Conservation (phyloP, 2,329 filamentous ascomycete species). For the Trichophyton equinum region DNA sequence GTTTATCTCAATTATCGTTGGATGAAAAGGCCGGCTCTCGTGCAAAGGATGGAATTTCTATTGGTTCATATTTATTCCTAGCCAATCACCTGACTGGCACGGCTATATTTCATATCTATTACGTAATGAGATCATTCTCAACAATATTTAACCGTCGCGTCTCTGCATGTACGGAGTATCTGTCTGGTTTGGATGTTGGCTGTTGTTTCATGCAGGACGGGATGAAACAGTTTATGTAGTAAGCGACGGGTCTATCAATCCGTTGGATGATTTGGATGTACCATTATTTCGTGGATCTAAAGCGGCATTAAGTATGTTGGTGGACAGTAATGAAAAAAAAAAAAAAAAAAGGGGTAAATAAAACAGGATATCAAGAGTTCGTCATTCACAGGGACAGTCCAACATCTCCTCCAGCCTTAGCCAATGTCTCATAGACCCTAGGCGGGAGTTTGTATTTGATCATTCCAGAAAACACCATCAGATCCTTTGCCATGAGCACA, state of each 20-base stretch:
- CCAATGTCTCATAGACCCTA: conserved; percentile 76
- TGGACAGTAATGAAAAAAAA: not conserved
- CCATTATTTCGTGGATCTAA: not conserved
- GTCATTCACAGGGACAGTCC: conserved; percentile 21
- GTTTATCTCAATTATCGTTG: not conserved
- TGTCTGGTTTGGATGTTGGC: not conserved
- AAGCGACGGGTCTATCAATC: not conserved
- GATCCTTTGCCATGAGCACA: conserved; percentile 69
- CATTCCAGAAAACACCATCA: conserved; percentile 89
- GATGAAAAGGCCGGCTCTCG: not conserved
- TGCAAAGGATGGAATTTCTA: not conserved
- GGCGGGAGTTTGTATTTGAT: conserved; percentile 82
- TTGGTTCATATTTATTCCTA: not conserved
- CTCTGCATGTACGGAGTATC: too few species aligned
- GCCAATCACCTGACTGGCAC: not conserved
- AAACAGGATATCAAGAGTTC: not conserved
- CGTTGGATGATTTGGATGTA: not conserved
- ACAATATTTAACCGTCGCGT: not conserved
- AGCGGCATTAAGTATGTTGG: not conserved
- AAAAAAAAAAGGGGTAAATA: not conserved
- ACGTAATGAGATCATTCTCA: not conserved
- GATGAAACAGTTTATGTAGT: not conserved
- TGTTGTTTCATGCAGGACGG: not conserved
- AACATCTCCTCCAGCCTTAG: conserved; percentile 61
- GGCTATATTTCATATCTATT: not conserved